Evolutionary conservation across 352 stramenopile species (phyloP), one percentile per base, ranked within the genome.

Genomic region (Phytophthora cactorum): DNA sequence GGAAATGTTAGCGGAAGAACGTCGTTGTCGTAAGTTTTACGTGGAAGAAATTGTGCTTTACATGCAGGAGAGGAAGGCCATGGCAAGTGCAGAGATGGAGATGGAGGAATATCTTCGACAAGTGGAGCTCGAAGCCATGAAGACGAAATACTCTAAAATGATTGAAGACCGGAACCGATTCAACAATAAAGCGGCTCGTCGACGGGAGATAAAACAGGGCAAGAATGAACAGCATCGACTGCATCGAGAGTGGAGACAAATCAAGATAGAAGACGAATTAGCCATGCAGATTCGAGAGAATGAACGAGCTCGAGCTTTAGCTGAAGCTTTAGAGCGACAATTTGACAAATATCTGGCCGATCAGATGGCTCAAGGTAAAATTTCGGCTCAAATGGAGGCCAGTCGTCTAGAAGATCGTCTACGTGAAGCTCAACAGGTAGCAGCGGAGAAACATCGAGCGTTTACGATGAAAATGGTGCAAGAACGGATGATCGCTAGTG

Each of bases 201-300:
- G 86, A 2, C 68, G 91, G 2, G 84, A 94, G 52, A 94, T 94
- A 49, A 94, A 94, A 54, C 57, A 80, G 3, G 82, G 84, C 14
- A 94, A 94, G 64, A 89, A 90, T 22, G 86, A 94, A 32, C 83
- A 92, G 52, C 84, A 93, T 53, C 78, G 84, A 4, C 53, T 94
- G 2, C 74, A 92, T 50, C 78, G 82, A 3, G 86, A 94, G 56
- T 94, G 86, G 84, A 63, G 75, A 0, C 73, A 84, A 11, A 89
- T 92, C 29, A 84, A 87, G 44, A 22, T 70, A 1, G 86, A 94
- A 65, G 86, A 94, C 28, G 82, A 83, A 7, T 59, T 92, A 3
- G 73, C 82, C 0, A 81, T 78, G 55, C 77, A 90, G 28, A 61
- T 93, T 11, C 81, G 84, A 17, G 83, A 92, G 38, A 58, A 77